Percentiles rank a stretch among this genome's conserved stretches.
These are phyloP conservation scores for Entonaema liquescens DNA, from an alignment of 495 filamentous ascomycete genomes.

Conservation along the genomic window DNA sequence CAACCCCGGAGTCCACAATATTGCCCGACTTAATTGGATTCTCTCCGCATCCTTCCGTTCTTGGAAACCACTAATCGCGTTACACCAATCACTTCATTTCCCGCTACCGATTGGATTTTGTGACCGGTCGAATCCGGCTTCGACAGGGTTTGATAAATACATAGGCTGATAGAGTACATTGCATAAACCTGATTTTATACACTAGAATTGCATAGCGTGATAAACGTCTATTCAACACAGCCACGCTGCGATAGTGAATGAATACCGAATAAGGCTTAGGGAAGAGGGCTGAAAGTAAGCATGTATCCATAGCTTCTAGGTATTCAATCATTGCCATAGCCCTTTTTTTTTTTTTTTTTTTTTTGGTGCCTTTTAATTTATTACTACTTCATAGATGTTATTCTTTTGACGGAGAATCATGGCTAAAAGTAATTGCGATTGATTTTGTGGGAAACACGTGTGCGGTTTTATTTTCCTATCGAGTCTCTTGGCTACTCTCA, in stretches of 20 bases:
- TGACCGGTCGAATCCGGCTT: neutral
- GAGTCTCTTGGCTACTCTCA: slow-evolving; percentile 32
- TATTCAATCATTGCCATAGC: neutral
- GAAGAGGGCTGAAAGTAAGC: neutral
- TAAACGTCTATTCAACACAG: slow-evolving; percentile 1
- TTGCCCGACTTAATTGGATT: slow-evolving; percentile 5
- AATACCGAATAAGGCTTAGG: neutral
- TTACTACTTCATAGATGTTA: neutral
- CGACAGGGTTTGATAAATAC: too few relatives aligned
- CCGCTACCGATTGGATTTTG: neutral
- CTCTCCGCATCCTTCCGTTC: slow-evolving; percentile 28
- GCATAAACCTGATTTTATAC: neutral
- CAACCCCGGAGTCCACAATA: slow-evolving; percentile 2
- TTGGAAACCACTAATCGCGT: neutral
- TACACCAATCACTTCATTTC: neutral
- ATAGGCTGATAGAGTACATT: neutral
- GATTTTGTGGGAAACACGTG: slow-evolving; percentile 16
- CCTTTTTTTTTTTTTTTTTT: neutral
- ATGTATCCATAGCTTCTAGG: neutral
- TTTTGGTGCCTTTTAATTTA: neutral
- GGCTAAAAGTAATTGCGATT: slow-evolving; percentile 7
- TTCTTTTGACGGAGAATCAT: slow-evolving; percentile 3
- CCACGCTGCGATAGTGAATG: slow-evolving; percentile 4
- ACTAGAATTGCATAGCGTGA: slow-evolving; percentile 1
- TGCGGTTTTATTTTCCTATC: slow-evolving; percentile 17